These are phyloP conservation scores for Moelleriella libera DNA, from an alignment of 2,329 filamentous ascomycete species.

Conservation along the genomic window DNA sequence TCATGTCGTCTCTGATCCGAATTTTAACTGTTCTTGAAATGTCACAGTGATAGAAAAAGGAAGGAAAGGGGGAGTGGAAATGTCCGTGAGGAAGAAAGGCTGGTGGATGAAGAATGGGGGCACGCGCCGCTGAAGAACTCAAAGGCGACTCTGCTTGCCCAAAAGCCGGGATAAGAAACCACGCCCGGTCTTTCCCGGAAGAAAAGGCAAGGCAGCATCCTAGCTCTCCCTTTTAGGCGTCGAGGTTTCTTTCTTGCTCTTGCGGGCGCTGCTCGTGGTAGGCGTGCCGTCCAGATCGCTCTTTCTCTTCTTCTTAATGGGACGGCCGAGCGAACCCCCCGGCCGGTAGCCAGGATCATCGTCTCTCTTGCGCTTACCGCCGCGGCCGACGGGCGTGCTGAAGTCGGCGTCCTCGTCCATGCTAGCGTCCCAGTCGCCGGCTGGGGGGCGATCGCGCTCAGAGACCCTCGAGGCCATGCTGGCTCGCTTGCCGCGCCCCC, in stretches of 20 bases:
- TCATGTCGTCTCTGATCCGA: no score
- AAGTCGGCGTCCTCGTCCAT: conserved; percentile 25
- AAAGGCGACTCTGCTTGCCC: no score
- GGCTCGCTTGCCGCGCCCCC: conserved; percentile 21
- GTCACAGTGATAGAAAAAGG: no score
- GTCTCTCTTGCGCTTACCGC: conserved; percentile 38
- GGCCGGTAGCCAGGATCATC: conserved; percentile 47
- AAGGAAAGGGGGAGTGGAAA: no score
- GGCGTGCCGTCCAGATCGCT: conserved; percentile 29
- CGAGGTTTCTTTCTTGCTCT: conserved; percentile 19
- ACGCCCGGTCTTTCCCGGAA: not conserved
- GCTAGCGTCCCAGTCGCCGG: conserved; percentile 17
- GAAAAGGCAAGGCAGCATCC: not conserved
- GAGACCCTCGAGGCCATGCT: conserved; percentile 10
- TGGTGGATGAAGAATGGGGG: no score
- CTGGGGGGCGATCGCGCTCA: conserved; percentile 6
- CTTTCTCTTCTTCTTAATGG: conserved; percentile 45
- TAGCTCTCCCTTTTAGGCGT: conserved; percentile 7
- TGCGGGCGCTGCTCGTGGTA: conserved; percentile 11
- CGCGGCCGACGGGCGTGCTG: conserved; percentile 16
- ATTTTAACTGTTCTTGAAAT: no score
- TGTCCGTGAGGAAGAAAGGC: no score
- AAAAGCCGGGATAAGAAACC: no score
- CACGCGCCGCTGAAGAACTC: no score
- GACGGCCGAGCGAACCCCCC: conserved; percentile 38